These are phyloP conservation scores for Dioszegia crocea DNA, from an alignment of 768 basidiomycete species.

Conservation along the genomic window DNA sequence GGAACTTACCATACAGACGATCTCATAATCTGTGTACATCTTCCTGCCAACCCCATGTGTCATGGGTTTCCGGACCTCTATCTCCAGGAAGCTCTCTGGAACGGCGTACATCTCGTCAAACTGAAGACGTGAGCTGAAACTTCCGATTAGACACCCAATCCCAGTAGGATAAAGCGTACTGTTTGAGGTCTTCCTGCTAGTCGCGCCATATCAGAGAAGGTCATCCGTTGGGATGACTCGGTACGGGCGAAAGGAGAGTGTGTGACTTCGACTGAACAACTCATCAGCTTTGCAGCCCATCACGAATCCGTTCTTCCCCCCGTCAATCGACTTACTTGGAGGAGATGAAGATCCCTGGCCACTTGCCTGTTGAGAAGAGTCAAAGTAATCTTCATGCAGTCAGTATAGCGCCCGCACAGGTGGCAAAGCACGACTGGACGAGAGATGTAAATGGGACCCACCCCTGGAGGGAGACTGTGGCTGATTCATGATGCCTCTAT, in stretches of 20 bases:
- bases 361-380: neutral
- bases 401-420: neutral
- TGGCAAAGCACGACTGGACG: neutral
- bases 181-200: conserved; percentile 47
- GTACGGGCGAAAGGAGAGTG: conserved; percentile 49
- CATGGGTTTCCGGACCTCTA: conserved; percentile 93
- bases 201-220: conserved; percentile 45
- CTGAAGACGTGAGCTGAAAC: conserved; percentile 8
- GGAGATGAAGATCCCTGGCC: conserved; percentile 30
- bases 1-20: conserved; percentile 80
- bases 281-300: neutral
- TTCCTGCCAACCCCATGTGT: conserved; percentile 96
- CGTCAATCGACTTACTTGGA: conserved; percentile 27
- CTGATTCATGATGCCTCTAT: neutral
- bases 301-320: neutral
- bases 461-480: conserved; percentile 2
- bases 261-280: conserved; percentile 37
- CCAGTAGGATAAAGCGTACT: conserved; percentile 15
- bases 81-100: conserved; percentile 94
- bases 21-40: conserved; percentile 99
- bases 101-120: conserved; percentile 98
- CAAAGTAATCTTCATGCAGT: neutral
- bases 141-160: neutral
- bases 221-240: conserved; percentile 38
- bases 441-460: neutral